phyloP scores from a whole-genome alignment of 2,329 filamentous ascomycete genomes.

The Alternaria conjuncta region DNA sequence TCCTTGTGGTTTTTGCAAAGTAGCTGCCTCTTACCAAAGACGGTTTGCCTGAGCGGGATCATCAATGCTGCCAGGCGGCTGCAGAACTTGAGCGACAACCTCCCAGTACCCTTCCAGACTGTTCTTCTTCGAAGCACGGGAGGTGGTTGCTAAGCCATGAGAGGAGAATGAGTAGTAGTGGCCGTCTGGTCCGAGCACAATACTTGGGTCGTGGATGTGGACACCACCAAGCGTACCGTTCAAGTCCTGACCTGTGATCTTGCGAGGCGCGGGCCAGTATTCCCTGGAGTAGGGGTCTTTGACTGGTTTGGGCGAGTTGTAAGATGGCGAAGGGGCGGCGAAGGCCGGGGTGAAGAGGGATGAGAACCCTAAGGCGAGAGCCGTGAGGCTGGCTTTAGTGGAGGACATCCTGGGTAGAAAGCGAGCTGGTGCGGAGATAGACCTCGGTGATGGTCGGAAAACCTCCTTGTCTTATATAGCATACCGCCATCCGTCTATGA shows the following conservation, averaged over 20 bases:
- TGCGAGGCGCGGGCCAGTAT: conserved; percentile 2
- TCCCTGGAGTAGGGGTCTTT: background rate
- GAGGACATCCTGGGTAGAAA: background rate
- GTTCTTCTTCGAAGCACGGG: conserved; percentile 11
- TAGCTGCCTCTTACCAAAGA: conserved; percentile 1
- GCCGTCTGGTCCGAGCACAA: conserved; percentile 11
- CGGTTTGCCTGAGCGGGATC: conserved; percentile 5
- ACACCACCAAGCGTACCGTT: conserved; percentile 10
- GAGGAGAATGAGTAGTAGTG: conserved; percentile 13
- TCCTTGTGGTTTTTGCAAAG: no score
- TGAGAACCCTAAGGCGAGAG: background rate
- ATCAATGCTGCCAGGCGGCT: conserved; percentile 9
- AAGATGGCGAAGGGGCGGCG: background rate
- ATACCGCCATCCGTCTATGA: background rate
- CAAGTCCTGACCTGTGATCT: conserved; percentile 7
- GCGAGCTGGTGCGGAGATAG: background rate
- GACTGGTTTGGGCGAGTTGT: background rate
- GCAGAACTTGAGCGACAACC: conserved; percentile 6
- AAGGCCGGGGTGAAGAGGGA: background rate
- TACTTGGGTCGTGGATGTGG: conserved; percentile 10
- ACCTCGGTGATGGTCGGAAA: background rate
- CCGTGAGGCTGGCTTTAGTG: background rate
- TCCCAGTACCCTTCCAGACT: conserved; percentile 11
- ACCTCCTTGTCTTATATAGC: background rate
- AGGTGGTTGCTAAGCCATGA: conserved; percentile 9